Base-by-base conservation (phyloP, 768 basidiomycete genomes). In the Boletus rubroflammeus region DNA sequence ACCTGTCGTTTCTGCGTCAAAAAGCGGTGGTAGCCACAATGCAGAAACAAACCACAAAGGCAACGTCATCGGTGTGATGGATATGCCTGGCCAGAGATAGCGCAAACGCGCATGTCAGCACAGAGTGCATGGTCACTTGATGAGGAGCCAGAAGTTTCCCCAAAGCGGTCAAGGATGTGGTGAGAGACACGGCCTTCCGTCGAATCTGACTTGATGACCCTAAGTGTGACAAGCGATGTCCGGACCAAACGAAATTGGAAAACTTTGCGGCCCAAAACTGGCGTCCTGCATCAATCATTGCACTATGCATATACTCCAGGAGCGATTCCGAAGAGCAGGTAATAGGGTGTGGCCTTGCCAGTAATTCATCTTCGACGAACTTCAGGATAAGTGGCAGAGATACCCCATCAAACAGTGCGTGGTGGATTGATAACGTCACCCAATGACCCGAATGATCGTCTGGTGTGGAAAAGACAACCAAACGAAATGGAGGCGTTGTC, bases 81-180 rank as follows among this genome's bases (percentile, higher is more conserved):
- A 73, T 29, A 43, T 60, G 34, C 34, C 55, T 59, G 8, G 60
- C 64, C 15, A 72, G 51, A 29, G 72, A 58, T 14, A 58, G 55
- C 14, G 62, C 71, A 50, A 66, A 71, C 13, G 72, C 59, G 21
- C 50, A 61, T 47, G 64, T 68, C 35, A 71, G 46, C 21, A 57
- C 59, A n/a, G 73, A 66, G 39, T 72, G 71, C 5, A 73, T 44
- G 13, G 72, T 71, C 10, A 73, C 61, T 29, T 66, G 60, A 40
- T 59, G 58, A 15, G 55, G 48, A 13, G 51, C 61, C 31, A 69
- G 48, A 40, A 58, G 64, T 36, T 53, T 50, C 39, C 61, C 53
- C 26, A 72, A 46, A 34, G 44, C 47, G 11, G 62, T 53, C 44
- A 72, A 48, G 9, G 67, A 43, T 5, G 51, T 53, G 17, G 48